phyloP scores from a whole-genome alignment of 176 grass and related monocot genomes.

The Musa acuminata region DNA sequence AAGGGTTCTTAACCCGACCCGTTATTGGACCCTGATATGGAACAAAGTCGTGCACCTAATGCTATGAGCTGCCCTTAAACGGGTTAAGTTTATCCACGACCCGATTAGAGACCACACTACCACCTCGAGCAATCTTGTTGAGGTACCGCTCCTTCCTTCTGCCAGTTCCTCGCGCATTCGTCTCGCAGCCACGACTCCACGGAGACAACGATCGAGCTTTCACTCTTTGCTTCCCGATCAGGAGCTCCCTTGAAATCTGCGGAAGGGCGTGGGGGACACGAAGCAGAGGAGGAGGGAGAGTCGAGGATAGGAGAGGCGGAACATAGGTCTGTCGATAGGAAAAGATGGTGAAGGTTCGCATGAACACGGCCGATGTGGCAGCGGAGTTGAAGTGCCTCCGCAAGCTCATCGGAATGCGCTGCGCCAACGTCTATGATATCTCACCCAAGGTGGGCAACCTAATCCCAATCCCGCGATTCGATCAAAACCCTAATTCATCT shows the following conservation, averaged over 20 bases:
- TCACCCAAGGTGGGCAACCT: conserved; percentile 50
- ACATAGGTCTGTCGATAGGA: not conserved
- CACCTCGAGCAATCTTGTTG: too few relatives aligned
- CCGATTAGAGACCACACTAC: too few relatives aligned
- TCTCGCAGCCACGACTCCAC: too few relatives aligned
- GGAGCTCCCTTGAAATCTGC: not conserved
- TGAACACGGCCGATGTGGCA: conserved; percentile 96
- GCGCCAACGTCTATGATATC: conserved; percentile 95
- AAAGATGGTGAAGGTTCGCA: conserved; percentile 95
- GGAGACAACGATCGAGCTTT: too few relatives aligned
- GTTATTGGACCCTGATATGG: too few relatives aligned
- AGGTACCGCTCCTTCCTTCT: too few relatives aligned
- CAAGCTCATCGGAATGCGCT: conserved; percentile 93
- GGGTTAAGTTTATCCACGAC: too few relatives aligned
- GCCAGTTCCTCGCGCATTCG: too few relatives aligned
- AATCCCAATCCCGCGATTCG: not conserved
- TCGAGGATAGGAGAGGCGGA: not conserved
- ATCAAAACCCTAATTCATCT: not conserved
- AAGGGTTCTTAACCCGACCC: too few relatives aligned
- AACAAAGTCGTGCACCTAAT: too few relatives aligned
- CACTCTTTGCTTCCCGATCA: too few relatives aligned
- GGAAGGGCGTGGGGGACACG: not conserved
- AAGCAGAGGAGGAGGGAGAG: not conserved
- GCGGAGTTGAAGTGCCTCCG: conserved; percentile 98
- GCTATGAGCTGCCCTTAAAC: too few relatives aligned